Evolutionary conservation across 331 rosid species (phyloP), one percentile per base, ranked within the genome.

Genomic region (Rhamnella rubrinervis): DNA sequence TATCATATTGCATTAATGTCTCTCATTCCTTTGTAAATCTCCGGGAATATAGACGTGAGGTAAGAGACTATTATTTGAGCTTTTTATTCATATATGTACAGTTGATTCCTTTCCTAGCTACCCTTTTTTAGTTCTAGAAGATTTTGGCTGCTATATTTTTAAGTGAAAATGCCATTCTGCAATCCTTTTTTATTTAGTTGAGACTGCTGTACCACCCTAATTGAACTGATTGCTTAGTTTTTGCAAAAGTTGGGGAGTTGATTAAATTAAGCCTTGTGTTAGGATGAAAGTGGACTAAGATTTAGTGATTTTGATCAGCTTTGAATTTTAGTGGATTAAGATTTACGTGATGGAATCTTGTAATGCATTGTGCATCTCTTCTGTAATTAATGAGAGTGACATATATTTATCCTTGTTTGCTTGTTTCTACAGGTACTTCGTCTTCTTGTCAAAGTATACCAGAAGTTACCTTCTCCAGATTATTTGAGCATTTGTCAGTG

Each of bases 401-500:
- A n/a, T 44, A 71, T 52, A 16, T 67, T 40, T 50, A 20, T 79
- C 50, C 55, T 58, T 39, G 51, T 56, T 77, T 71, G 80, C 55
- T 71, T 67, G 56, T 62, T 67, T 56, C 67, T 20, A 2, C 71
- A 93, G 98, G 92, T 93, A 63, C 95, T 93, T 69, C 91, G 91
- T 53, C 95, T 93, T 63, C 97, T 91, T 50, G 98, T 93, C 75
- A 87, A 87, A 81, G 97, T 93, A 68, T 91, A 87, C 71, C 96
- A 91, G 79, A 91, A 85, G 91, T 89, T 93, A 46, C 89, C 95
- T 66, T 88, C 97, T 64, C 98, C 97, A 14, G 98, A 93, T 82
- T 89, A 91, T 85, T 89, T 93, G 81, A 93, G 97, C 77, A 84
- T 93, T 72, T 93, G 98, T 41, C 98, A 93, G 68, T 93, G 96